These are phyloP conservation scores for Nowakowskiella sp. DNA, from an alignment of 192 early-diverging fungal species.

Conservation along the genomic window DNA sequence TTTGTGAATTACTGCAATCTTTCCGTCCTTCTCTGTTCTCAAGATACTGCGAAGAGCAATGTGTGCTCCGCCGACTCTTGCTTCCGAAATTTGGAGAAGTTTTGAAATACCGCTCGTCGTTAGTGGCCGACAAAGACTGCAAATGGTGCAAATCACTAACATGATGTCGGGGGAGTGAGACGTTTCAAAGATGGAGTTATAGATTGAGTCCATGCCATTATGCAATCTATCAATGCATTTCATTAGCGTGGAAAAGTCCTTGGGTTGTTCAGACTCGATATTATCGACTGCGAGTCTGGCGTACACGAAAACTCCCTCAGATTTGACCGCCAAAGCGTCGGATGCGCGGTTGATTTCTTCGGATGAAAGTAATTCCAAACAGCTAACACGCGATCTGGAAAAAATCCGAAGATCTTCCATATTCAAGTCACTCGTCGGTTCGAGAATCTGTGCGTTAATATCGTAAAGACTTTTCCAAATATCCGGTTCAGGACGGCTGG, in stretches of 20 bases:
- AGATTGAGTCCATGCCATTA: no score
- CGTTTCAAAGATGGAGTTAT: no score
- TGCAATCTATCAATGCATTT: no score
- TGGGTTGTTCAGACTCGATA: background rate
- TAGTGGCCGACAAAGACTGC: no score
- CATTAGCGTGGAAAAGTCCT: conserved; percentile 2
- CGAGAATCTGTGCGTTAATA: background rate
- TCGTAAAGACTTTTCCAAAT: conserved; percentile 5
- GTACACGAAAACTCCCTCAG: conserved; percentile 18
- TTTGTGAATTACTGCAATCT: conserved; percentile 10
- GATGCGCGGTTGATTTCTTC: background rate
- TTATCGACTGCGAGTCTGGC: background rate
- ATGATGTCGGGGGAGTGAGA: no score
- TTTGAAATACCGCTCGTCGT: no score
- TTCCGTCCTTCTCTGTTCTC: background rate
- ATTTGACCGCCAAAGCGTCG: conserved; percentile 3
- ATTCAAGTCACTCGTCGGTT: no score
- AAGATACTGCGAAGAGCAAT: conserved; percentile 1
- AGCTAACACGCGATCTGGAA: no score
- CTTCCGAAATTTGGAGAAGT: no score
- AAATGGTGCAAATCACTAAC: no score
- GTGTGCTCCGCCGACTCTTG: background rate
- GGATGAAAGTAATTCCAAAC: no score
- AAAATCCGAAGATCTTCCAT: no score
- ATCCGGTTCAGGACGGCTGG: conserved; percentile 14